phyloP scores from a whole-genome alignment of 179 eudicot species.

The Dionaea muscipula region DNA sequence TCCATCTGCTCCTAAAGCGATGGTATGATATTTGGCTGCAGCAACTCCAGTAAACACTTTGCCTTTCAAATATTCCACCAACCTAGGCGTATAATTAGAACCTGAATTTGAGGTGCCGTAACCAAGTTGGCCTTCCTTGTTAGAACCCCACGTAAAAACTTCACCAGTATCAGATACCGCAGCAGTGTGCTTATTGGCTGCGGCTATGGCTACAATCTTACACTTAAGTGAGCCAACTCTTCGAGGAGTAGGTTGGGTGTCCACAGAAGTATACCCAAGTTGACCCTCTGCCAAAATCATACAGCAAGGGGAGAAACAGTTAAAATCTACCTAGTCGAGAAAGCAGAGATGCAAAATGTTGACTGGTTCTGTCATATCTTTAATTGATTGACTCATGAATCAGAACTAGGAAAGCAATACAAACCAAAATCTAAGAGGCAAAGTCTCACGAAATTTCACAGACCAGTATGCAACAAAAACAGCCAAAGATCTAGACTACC shows the following conservation, averaged over 20 bases:
- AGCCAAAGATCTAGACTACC: too few relatives aligned
- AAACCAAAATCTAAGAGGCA: too few relatives aligned
- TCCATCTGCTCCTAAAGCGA: constrained; percentile 89
- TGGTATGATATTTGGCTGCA: constrained; percentile 83
- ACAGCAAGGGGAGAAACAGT: background rate
- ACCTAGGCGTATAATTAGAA: constrained; percentile 76
- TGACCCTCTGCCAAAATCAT: constrained; percentile 72
- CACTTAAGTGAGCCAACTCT: constrained; percentile 73
- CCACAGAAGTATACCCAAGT: constrained; percentile 96
- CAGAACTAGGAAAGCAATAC: too few relatives aligned
- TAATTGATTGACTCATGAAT: too few relatives aligned
- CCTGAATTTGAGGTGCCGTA: constrained; percentile 97
- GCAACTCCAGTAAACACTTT: constrained; percentile 51
- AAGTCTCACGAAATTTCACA: too few relatives aligned
- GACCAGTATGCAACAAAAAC: too few relatives aligned
- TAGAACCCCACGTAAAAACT: constrained; percentile 96
- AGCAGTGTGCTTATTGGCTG: constrained; percentile 93
- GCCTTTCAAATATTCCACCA: constrained; percentile 88
- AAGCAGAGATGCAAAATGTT: too few relatives aligned
- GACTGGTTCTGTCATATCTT: too few relatives aligned
- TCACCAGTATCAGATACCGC: constrained; percentile 88
- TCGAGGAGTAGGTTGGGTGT: constrained; percentile 90
- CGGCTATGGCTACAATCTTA: constrained; percentile 80
- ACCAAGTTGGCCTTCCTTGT: constrained; percentile 98
- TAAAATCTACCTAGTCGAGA: background rate